These are phyloP conservation scores for Hammondia hammondi DNA, from an alignment of 169 alveolate genomes.

Conservation along the genomic window DNA sequence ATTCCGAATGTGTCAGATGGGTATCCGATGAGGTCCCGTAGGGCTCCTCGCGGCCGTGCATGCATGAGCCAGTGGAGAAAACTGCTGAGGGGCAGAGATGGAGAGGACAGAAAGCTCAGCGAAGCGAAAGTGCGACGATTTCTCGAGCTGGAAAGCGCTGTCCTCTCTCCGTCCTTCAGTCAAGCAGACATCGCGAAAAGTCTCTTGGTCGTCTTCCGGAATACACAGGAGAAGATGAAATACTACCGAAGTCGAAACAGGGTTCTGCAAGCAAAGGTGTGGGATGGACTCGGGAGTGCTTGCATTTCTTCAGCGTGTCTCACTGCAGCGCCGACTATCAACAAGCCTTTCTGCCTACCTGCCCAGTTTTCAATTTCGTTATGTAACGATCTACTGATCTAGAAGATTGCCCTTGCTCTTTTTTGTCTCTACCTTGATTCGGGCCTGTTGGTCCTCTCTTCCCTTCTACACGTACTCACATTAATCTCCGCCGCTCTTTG, in stretches of 20 bases:
- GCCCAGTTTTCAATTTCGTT: no score
- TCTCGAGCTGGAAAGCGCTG: background rate
- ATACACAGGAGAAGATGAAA: background rate
- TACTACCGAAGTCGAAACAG: background rate
- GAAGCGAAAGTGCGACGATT: background rate
- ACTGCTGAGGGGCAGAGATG: background rate
- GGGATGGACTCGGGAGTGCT: background rate
- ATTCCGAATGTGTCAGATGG: background rate
- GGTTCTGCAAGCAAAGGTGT: background rate
- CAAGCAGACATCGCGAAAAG: constrained; percentile 17
- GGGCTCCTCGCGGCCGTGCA: background rate
- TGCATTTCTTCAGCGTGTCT: background rate
- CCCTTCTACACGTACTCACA: no score
- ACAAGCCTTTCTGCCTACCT: no score
- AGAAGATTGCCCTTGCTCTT: no score
- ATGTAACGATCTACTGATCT: no score
- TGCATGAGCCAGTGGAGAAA: background rate
- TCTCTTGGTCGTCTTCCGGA: background rate
- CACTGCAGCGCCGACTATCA: background rate
- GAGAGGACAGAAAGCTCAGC: background rate
- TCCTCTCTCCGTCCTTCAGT: background rate
- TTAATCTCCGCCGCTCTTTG: no score
- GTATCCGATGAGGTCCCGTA: background rate
- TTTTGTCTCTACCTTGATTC: no score
- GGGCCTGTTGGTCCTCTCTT: no score